Conservation (phyloP, 176 grass and related monocot species). For the Puya raimondii region DNA sequence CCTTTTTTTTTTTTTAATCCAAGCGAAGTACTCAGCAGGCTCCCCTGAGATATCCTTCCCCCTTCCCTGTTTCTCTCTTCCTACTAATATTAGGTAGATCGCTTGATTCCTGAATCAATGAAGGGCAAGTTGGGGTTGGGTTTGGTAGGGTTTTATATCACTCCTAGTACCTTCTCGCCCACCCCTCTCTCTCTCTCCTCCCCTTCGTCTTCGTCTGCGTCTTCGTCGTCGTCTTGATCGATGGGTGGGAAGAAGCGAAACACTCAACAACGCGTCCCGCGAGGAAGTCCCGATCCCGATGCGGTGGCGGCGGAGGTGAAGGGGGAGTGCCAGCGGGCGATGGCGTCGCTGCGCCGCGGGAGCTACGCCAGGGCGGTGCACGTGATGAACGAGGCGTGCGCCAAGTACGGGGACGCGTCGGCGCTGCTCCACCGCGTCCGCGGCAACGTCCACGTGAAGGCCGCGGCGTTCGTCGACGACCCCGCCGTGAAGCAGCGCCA, state of each 20-base stretch:
- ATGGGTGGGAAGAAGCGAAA: conserved; percentile 88
- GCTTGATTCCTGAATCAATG: neutral
- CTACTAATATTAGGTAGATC: conserved; percentile 1
- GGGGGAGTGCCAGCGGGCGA: conserved; percentile 54
- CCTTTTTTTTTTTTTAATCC: no score
- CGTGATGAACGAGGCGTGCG: conserved; percentile 49
- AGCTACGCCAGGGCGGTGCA: conserved; percentile 54
- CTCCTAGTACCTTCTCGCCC: neutral
- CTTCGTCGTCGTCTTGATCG: neutral
- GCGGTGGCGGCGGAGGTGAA: conserved; percentile 21
- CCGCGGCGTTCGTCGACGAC: conserved; percentile 52
- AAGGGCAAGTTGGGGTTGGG: conserved; percentile 2
- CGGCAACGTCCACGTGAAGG: conserved; percentile 52
- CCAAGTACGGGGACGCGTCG: conserved; percentile 33
- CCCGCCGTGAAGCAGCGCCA: conserved; percentile 48
- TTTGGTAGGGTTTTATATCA: neutral
- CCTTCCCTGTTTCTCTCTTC: neutral
- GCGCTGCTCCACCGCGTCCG: conserved; percentile 64
- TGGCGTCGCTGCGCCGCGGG: conserved; percentile 46
- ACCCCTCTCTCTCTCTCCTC: conserved; percentile 5
- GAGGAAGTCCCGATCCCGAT: neutral
- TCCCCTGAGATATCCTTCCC: neutral
- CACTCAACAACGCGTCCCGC: conserved; percentile 33
- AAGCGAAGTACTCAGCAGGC: no score
- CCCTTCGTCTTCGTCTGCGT: conserved; percentile 22